Base-by-base conservation (phyloP, 345 rosid species). In the Limnanthes douglasii region DNA sequence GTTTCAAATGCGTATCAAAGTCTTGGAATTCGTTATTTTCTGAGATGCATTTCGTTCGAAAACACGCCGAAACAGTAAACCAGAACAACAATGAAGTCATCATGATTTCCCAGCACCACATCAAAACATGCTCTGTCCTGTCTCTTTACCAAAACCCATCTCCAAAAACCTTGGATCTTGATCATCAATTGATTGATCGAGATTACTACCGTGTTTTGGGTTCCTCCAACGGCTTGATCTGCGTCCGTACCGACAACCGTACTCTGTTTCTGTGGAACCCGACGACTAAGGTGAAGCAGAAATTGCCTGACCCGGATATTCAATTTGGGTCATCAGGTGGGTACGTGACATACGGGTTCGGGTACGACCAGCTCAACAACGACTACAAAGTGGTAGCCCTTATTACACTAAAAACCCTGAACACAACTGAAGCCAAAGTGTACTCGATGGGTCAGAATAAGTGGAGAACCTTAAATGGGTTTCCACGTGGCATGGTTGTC, bases 241-340 rank as follows among this genome's bases (percentile, higher is more conserved):
- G 62, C 10, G 27, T 57, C 46, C 42, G 28, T 5, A 47, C 52
- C 6, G 62, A 50, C 9, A 34, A 22, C 43, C 21, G 32, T 4
- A 19, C 29, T 15, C 5, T 60, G 23, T 40, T 60, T 34, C 20
- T 60, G 11, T 60, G 65, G 75, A 68, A 68, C 36, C 70, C 64
- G 3, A 46, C 44, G 3, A 35, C 48, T 4, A 48, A 45, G 52
- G 9, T 45, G 11, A 51, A 35, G 33, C 42, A 8, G 23, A 53
- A 54, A 39, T 28, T 68, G 44, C 25, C 51, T 20, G 22, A 26
- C 21, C 52, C 57, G 6, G 57, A 48, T 35, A 31, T 36, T 3
- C 36, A 17, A 39, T 31, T 40, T 9, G 33, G 31, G n/a, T n/a
- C n/a, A 18, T 30, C 43, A 4, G 30, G 24, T 23, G 26, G 4